A percentile compares a stretch with the other conserved stretches of the same genome.
These are phyloP conservation scores for Ailanthus altissimus DNA, from an alignment of 345 rosid genomes.

Conservation along the genomic window DNA sequence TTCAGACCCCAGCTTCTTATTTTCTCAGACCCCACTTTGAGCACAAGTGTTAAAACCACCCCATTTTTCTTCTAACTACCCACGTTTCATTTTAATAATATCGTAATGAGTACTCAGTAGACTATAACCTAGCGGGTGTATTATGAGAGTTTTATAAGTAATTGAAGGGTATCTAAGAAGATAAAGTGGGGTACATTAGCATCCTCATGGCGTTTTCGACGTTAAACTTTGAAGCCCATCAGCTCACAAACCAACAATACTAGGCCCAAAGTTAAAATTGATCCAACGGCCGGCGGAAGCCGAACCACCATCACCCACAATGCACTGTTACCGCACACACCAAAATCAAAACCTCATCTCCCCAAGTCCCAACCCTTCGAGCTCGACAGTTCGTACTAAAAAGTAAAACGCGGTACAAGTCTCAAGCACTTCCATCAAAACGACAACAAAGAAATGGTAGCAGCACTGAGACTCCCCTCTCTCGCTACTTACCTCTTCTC, in stretches of 20 bases:
- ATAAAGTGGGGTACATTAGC: too few relatives aligned
- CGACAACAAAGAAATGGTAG: conserved; percentile 47
- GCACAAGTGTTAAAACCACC: too few relatives aligned
- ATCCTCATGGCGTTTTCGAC: background rate
- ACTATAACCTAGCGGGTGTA: too few relatives aligned
- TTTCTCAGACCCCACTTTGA: too few relatives aligned
- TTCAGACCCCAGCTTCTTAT: too few relatives aligned
- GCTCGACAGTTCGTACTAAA: background rate
- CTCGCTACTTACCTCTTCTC: conserved; percentile 53
- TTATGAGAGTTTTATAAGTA: too few relatives aligned
- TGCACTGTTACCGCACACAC: background rate
- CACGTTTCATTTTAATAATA: too few relatives aligned
- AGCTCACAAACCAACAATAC: background rate
- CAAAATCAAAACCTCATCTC: conserved; percentile 25
- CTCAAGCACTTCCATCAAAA: background rate
- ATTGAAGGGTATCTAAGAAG: too few relatives aligned
- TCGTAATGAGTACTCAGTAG: too few relatives aligned
- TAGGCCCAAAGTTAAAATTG: background rate
- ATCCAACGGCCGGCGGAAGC: background rate
- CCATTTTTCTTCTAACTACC: too few relatives aligned
- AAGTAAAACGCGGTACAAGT: background rate
- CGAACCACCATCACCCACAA: background rate
- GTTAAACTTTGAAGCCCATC: background rate
- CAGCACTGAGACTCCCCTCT: conserved; percentile 64
- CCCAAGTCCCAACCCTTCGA: background rate